phyloP scores from a whole-genome alignment of 441 rosid species.

The Populus hybrid region DNA sequence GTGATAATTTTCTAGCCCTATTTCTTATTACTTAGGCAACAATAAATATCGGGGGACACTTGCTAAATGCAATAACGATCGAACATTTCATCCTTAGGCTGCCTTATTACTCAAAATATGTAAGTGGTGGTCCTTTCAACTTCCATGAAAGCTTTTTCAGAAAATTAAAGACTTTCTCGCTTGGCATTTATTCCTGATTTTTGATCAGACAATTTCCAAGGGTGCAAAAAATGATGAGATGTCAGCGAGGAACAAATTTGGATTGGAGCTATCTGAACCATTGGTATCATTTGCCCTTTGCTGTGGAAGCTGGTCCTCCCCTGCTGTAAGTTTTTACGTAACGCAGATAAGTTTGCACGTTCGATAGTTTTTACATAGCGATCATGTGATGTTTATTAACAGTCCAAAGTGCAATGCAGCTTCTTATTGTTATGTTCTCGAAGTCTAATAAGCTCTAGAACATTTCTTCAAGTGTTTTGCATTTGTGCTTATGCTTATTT shows the following conservation, averaged over 20 bases:
- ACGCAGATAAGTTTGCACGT: not conserved
- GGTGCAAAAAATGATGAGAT: conserved; percentile 52
- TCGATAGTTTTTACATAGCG: not conserved
- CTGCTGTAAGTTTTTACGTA: conserved; percentile 63
- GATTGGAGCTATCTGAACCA: conserved; percentile 82
- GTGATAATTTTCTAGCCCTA: not conserved
- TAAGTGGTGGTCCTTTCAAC: conserved; percentile 32
- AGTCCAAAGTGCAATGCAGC: not conserved
- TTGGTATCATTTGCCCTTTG: conserved; percentile 79
- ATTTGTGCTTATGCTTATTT: not conserved
- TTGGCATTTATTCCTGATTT: conserved; percentile 15
- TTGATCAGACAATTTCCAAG: conserved; percentile 40
- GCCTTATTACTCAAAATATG: conserved; percentile 69
- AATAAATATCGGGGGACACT: conserved; percentile 70
- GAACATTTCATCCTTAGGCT: conserved; percentile 83
- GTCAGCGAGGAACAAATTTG: conserved; percentile 56
- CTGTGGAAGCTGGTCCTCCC: conserved; percentile 97
- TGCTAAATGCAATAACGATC: conserved; percentile 62
- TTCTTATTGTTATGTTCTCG: not conserved
- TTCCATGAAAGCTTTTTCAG: conserved; percentile 14
- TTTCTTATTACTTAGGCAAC: conserved; percentile 47
- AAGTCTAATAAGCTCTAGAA: not conserved
- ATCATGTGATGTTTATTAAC: not conserved
- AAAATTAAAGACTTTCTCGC: conserved; percentile 4
- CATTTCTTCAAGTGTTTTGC: not conserved